Conservation (phyloP, 306 rosid species). For the Neltuma alba region DNA sequence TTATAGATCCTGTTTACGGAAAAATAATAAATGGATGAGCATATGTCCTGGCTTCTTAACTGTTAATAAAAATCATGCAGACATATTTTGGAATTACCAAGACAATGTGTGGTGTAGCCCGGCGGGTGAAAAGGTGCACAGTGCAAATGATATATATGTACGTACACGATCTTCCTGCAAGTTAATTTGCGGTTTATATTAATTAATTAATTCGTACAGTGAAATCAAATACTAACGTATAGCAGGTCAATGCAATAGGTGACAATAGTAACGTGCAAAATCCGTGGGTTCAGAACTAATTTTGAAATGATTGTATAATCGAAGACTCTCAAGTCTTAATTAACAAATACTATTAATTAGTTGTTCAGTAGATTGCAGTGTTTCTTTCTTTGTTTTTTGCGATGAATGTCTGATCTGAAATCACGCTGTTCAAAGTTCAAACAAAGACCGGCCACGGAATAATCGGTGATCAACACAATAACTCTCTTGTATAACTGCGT, state of each 20-base stretch:
- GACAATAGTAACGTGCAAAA: not conserved
- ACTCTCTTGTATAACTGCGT: not conserved
- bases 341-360: not conserved
- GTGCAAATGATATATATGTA: not conserved
- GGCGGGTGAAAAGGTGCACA: not conserved
- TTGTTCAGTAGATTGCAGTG: not conserved
- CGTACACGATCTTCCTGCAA: not conserved
- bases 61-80: too few relatives aligned
- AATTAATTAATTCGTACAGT: not conserved
- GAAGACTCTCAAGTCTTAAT: too few relatives aligned
- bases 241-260: not conserved
- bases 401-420: not conserved
- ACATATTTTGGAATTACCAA: not conserved
- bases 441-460: not conserved
- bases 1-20: not conserved
- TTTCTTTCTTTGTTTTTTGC: too few relatives aligned
- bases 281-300: not conserved
- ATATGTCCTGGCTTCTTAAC: too few relatives aligned
- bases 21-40: not conserved
- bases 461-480: not conserved
- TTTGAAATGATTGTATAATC: not conserved
- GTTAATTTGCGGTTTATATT: not conserved
- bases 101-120: not conserved
- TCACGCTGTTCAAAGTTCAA: not conserved
- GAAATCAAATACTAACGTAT: not conserved